A percentile compares a stretch with the other conserved stretches of the same genome.
Evolutionary conservation across 2,329 filamentous ascomycete species (phyloP).

Genomic region (Huntiella abstrusa): DNA sequence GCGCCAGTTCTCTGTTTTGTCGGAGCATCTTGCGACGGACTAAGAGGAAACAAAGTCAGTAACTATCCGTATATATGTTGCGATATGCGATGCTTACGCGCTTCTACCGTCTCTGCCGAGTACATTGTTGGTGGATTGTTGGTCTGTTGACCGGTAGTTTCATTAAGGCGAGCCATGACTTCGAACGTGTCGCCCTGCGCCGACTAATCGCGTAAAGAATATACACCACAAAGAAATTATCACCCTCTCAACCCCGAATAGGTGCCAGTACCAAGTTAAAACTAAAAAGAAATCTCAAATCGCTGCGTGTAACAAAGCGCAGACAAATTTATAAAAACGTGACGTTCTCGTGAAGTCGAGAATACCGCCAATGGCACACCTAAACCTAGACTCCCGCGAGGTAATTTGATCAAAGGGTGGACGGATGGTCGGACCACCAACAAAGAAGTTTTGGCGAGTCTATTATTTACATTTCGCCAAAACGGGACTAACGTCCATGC

Average conservation of each 20-base stretch:
- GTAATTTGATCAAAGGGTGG: too few relatives aligned
- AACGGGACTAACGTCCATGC: constrained; percentile 12
- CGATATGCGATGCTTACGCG: constrained; percentile 33
- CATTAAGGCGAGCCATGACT: constrained; percentile 66
- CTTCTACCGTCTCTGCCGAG: constrained; percentile 44
- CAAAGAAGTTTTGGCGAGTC: constrained; percentile 5
- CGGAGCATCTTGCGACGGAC: constrained; percentile 63
- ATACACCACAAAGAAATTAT: too few relatives aligned
- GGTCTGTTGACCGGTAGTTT: constrained; percentile 30
- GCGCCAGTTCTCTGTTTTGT: constrained; percentile 70
- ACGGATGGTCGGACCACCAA: constrained; percentile 1
- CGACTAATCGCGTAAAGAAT: too few relatives aligned
- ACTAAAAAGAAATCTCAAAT: too few relatives aligned
- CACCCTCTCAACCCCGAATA: too few relatives aligned
- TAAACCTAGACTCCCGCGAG: too few relatives aligned
- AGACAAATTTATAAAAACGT: too few relatives aligned
- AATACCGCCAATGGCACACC: too few relatives aligned
- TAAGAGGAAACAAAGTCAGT: constrained; percentile 19
- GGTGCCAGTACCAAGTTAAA: too few relatives aligned
- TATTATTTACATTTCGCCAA: constrained; percentile 15
- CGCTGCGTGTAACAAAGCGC: too few relatives aligned
- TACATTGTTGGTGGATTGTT: constrained; percentile 7
- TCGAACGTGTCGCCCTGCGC: constrained; percentile 16
- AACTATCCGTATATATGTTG: neutral
- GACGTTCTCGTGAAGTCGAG: too few relatives aligned